Conservation (phyloP, 768 basidiomycete species). For the Macrocybe gigantea region DNA sequence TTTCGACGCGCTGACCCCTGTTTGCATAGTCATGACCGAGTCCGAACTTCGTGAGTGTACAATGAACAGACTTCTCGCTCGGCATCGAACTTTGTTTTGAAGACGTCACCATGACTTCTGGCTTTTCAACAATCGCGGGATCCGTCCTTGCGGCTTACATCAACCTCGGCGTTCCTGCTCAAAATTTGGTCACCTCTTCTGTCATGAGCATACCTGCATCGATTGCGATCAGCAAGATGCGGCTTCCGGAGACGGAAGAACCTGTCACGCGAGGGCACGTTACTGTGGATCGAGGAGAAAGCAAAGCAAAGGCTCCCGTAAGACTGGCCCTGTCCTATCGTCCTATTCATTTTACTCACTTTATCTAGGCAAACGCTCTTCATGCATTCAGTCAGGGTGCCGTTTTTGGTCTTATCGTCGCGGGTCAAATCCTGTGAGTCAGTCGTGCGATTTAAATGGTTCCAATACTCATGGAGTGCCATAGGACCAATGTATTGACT, state of each 20-base stretch:
- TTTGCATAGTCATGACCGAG: constrained; percentile 58
- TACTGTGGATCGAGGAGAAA: constrained; percentile 73
- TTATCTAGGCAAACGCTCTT: constrained; percentile 60
- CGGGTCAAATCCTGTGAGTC: constrained; percentile 78
- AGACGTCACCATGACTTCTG: constrained; percentile 84
- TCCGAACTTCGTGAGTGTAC: constrained; percentile 63
- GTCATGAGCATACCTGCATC: constrained; percentile 96
- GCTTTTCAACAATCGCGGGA: constrained; percentile 91
- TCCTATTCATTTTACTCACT: constrained; percentile 1
- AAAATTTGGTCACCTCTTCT: constrained; percentile 81
- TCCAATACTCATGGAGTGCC: constrained; percentile 1
- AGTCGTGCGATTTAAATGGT: constrained; percentile 5
- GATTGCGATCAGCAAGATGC: constrained; percentile 87
- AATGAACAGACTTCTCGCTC: neutral
- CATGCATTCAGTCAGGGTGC: constrained; percentile 89
- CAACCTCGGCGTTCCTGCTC: constrained; percentile 65
- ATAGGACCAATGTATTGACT: constrained; percentile 77
- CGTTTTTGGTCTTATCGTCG: constrained; percentile 78
- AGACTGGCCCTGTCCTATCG: constrained; percentile 10
- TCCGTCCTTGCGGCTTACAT: constrained; percentile 87
- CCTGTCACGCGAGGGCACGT: constrained; percentile 82
- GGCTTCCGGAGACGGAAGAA: constrained; percentile 77
- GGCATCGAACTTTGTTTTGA: neutral
- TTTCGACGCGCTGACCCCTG: neutral
- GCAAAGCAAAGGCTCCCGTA: constrained; percentile 48